phyloP scores from a whole-genome alignment of 2,329 filamentous ascomycete genomes.

The Ophiostoma ulmi region DNA sequence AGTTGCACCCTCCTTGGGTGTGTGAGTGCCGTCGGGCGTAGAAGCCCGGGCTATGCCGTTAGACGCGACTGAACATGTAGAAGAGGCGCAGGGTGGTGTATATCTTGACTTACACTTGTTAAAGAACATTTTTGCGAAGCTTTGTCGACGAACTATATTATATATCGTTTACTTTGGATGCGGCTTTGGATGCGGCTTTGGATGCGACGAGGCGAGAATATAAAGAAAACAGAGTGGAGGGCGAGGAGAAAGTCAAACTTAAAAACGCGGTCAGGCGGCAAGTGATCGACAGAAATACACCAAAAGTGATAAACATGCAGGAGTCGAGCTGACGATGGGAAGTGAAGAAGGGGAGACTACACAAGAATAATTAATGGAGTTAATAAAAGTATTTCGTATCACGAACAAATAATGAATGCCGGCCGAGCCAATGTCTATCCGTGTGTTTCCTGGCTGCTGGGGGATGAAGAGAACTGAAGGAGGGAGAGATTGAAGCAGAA shows the following conservation, averaged over 20 bases:
- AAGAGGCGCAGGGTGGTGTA: not conserved
- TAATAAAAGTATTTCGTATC: not conserved
- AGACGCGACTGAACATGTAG: conserved; percentile 1
- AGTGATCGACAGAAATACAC: conserved; percentile 20
- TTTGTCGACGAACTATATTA: not conserved
- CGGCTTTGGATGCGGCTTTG: not conserved
- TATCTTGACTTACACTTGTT: not conserved
- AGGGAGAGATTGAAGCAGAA: not conserved
- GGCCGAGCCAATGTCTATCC: not conserved
- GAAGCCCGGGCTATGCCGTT: conserved; percentile 14
- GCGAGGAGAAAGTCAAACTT: not conserved
- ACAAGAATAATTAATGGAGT: not conserved
- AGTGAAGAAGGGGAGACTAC: not conserved
- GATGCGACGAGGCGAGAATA: not conserved
- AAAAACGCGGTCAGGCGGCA: conserved; percentile 8
- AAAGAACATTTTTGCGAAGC: not conserved
- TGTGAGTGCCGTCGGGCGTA: conserved; percentile 15
- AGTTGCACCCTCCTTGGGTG: conserved; percentile 15
- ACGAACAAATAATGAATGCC: not conserved
- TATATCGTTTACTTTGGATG: not conserved
- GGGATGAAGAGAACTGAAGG: not conserved
- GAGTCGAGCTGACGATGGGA: not conserved
- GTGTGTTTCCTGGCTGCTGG: not conserved
- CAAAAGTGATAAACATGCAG: conserved; percentile 12
- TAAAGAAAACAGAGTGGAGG: not conserved